phyloP scores from a whole-genome alignment of 306 rosid species.

The Oemleria cerasiformis region DNA sequence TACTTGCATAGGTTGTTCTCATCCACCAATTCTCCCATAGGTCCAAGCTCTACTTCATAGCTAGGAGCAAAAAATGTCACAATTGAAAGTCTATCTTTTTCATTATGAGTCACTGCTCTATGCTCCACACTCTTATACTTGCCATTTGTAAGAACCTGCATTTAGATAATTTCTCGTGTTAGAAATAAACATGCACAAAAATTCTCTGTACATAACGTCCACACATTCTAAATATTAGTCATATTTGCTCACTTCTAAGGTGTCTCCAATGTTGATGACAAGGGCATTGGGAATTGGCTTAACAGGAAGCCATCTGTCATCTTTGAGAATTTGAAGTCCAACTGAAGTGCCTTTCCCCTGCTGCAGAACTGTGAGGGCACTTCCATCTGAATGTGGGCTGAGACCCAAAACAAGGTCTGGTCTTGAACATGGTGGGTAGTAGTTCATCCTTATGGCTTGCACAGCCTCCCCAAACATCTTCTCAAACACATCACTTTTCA shows the following conservation, averaged over 20 bases:
- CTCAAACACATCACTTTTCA: constrained; percentile 50
- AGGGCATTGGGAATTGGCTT: constrained; percentile 82
- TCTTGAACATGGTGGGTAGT: constrained; percentile 90
- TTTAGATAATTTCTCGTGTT: background rate
- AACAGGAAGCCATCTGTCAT: constrained; percentile 68
- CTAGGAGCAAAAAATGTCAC: constrained; percentile 95
- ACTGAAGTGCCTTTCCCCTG: constrained; percentile 74
- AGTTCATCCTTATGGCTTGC: constrained; percentile 94
- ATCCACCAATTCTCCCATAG: constrained; percentile 63
- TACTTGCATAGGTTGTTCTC: constrained; percentile 67
- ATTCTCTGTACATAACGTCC: too few species aligned
- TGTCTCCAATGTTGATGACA: constrained; percentile 90
- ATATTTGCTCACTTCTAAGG: constrained; percentile 60
- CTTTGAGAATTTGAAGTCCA: constrained; percentile 85
- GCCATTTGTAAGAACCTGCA: constrained; percentile 91
- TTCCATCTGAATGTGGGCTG: constrained; percentile 98
- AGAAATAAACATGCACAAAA: background rate
- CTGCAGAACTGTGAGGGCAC: constrained; percentile 91
- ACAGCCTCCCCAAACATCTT: constrained; percentile 80
- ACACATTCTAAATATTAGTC: too few species aligned
- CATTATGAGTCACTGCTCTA: constrained; percentile 80
- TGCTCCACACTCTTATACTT: constrained; percentile 96
- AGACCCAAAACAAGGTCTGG: constrained; percentile 98
- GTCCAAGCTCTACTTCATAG: constrained; percentile 87
- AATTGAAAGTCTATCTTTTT: constrained; percentile 66